phyloP scores from a whole-genome alignment of 2,329 filamentous ascomycete species.

The Macrophomina tecta region DNA sequence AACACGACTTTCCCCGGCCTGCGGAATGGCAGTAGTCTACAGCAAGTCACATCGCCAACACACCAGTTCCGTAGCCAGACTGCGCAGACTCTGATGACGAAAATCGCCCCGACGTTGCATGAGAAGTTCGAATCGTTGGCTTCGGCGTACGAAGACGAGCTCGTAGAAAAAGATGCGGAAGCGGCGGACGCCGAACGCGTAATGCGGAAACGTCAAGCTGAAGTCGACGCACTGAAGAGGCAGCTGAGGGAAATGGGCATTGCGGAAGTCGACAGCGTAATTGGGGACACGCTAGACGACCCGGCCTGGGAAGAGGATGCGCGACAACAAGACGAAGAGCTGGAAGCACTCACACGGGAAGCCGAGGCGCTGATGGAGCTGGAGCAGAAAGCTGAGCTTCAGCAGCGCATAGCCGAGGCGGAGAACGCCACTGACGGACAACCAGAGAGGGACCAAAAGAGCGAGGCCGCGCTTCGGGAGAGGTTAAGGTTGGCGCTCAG shows the following conservation, averaged over 20 bases:
- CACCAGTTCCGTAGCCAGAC: slow-evolving; percentile 51
- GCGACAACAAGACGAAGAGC: slow-evolving; percentile 43
- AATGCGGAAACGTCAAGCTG: slow-evolving; percentile 66
- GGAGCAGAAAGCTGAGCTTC: slow-evolving; percentile 50
- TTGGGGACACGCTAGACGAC: slow-evolving; percentile 52
- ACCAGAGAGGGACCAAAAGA: slow-evolving; percentile 15
- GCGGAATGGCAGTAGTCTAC: slow-evolving; percentile 8
- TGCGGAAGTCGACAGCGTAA: slow-evolving; percentile 51
- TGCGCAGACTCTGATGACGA: slow-evolving; percentile 65
- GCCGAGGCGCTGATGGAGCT: slow-evolving; percentile 52
- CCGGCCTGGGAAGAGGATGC: slow-evolving; percentile 46
- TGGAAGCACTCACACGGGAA: slow-evolving; percentile 46
- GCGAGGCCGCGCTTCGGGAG: slow-evolving; percentile 41
- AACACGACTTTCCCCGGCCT: slow-evolving; percentile 28
- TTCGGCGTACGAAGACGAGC: slow-evolving; percentile 71
- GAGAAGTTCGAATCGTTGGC: slow-evolving; percentile 53
- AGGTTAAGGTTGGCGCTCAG: slow-evolving; percentile 64
- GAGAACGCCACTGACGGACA: background rate
- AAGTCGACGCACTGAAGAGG: slow-evolving; percentile 66
- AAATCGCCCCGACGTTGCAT: slow-evolving; percentile 64
- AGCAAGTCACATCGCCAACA: slow-evolving; percentile 5
- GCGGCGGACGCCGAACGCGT: slow-evolving; percentile 54
- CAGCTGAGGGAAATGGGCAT: slow-evolving; percentile 58
- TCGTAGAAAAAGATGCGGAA: slow-evolving; percentile 71
- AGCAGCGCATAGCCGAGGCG: slow-evolving; percentile 36